phyloP scores from a whole-genome alignment of 805 yeast species.

The Cyberlindnera maclurae region DNA sequence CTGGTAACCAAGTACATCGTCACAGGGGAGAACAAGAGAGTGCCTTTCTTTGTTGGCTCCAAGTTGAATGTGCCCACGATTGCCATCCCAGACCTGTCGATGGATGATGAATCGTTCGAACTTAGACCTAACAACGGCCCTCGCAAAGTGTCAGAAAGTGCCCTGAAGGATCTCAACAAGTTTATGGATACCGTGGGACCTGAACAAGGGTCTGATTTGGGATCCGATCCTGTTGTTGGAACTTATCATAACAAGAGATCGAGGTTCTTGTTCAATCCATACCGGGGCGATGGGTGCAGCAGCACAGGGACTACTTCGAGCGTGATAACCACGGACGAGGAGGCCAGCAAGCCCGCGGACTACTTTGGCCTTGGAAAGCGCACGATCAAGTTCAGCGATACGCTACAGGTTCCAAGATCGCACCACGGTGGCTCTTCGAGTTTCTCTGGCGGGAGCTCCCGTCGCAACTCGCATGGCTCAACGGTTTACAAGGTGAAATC shows the following conservation, averaged over 20 bases:
- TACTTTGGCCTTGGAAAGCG: slow-evolving; percentile 8
- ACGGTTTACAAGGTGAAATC: slow-evolving; percentile 20
- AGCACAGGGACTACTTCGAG: too few relatives aligned
- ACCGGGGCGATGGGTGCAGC: too few relatives aligned
- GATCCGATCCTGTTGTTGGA: too few relatives aligned
- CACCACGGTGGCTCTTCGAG: background rate
- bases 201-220: background rate
- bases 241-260: too few relatives aligned
- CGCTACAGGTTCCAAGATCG: slow-evolving; percentile 10
- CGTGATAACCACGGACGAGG: background rate
- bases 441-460: slow-evolving; percentile 7
- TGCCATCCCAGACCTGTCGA: slow-evolving; percentile 15
- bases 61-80: slow-evolving; percentile 17
- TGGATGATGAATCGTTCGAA: slow-evolving; percentile 2
- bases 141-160: background rate
- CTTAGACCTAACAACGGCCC: background rate
- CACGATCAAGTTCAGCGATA: slow-evolving; percentile 18
- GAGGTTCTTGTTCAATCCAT: too few relatives aligned
- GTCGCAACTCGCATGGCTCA: slow-evolving; percentile 11
- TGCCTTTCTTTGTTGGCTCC: slow-evolving; percentile 16
- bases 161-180: background rate
- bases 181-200: slow-evolving; percentile 7
- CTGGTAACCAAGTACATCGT: slow-evolving; percentile 9
- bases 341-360: background rate
- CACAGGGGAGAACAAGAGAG: slow-evolving; percentile 4